Evolutionary conservation across 2,329 filamentous ascomycete species (phyloP).

Genomic region (Microsporum canis): DNA sequence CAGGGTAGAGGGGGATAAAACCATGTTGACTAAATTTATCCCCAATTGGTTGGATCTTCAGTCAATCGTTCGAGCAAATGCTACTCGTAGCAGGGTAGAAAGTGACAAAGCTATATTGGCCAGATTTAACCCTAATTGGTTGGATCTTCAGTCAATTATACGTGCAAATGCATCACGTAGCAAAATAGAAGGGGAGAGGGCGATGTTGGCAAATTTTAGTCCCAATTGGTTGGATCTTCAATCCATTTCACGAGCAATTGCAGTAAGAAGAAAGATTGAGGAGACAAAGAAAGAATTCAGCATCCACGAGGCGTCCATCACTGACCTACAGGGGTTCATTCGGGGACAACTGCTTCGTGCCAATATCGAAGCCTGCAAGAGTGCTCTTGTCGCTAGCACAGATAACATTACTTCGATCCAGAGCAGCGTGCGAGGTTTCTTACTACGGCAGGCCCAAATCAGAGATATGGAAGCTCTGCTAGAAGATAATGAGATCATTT

Average conservation of each 20-base stretch:
- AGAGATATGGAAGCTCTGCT: constrained; percentile 24
- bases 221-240: constrained; percentile 33
- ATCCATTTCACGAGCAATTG: constrained; percentile 34
- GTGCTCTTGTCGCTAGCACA: constrained; percentile 37
- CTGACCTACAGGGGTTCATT: constrained; percentile 25
- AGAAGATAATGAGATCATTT: constrained; percentile 22
- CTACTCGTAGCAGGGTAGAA: background rate
- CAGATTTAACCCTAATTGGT: constrained; percentile 20
- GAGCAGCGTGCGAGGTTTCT: constrained; percentile 37
- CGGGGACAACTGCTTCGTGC: constrained; percentile 25
- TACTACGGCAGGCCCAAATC: constrained; percentile 25
- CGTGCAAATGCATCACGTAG: constrained; percentile 30
- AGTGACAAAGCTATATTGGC: background rate
- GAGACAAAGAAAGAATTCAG: constrained; percentile 22
- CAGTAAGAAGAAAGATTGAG: constrained; percentile 21
- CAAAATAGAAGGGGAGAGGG: constrained; percentile 12
- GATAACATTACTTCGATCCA: constrained; percentile 40
- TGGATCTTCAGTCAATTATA: constrained; percentile 35
- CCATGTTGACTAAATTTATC: constrained; percentile 32
- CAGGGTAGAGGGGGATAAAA: constrained; percentile 19
- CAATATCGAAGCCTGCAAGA: constrained; percentile 23
- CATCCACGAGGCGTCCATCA: constrained; percentile 21
- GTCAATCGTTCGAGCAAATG: background rate
- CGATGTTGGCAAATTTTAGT: background rate
- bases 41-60: background rate